Conservation (phyloP, 2,329 filamentous ascomycete genomes). For the Zasmidium angulare region DNA sequence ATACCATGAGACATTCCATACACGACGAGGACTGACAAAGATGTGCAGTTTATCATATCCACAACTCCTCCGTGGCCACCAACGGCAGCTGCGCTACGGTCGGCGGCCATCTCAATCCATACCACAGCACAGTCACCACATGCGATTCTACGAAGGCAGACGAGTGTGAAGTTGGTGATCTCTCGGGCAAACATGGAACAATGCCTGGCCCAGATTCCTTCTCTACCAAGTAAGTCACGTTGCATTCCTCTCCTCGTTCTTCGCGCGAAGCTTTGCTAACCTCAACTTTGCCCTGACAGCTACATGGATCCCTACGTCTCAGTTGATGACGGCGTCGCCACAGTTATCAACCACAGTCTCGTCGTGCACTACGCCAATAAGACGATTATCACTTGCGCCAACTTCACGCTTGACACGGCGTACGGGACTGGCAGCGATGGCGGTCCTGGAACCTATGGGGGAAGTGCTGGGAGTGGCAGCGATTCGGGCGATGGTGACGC, state of each 20-base stretch:
- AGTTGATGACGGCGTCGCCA: conserved; percentile 38
- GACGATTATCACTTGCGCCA: conserved; percentile 57
- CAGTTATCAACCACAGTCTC: conserved; percentile 55
- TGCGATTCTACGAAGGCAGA: conserved; percentile 40
- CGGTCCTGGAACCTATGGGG: background rate
- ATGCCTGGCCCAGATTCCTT: conserved; percentile 32
- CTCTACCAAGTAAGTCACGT: conserved; percentile 30
- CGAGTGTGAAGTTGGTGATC: conserved; percentile 47
- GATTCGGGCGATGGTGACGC: background rate
- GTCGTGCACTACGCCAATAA: conserved; percentile 56
- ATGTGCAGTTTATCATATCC: conserved; percentile 45
- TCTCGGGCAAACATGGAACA: conserved; percentile 47
- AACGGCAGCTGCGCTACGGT: conserved; percentile 46
- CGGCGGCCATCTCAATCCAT: conserved; percentile 45
- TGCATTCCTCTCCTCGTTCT: background rate
- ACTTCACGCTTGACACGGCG: too few relatives aligned
- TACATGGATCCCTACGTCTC: conserved; percentile 54
- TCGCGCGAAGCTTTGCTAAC: background rate
- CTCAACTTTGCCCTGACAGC: conserved; percentile 26
- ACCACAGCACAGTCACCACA: conserved; percentile 39
- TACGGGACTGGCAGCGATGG: conserved; percentile 1
- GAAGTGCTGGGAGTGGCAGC: background rate
- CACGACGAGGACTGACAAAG: background rate
- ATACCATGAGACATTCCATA: background rate
- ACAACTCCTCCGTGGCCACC: conserved; percentile 42